Percentiles rank a stretch among this genome's conserved stretches.
Conservation (phyloP, 441 rosid genomes). For the Pelargonium myrrhifolium region DNA sequence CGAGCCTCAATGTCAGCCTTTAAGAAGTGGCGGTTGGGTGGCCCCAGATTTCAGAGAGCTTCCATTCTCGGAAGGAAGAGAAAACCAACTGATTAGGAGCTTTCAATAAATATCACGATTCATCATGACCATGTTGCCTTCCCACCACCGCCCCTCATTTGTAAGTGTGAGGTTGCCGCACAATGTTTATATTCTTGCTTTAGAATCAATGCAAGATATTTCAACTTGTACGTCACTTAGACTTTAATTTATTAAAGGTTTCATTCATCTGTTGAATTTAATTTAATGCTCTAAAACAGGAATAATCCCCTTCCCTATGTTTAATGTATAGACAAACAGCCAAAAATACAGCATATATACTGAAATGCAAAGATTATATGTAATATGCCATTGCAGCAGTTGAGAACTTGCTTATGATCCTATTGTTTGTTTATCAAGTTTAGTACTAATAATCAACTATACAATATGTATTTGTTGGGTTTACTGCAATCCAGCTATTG, state of each 20-base stretch:
- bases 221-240: not conserved
- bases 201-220: slow-evolving; percentile 1
- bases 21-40: slow-evolving; percentile 67
- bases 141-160: not conserved
- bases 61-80: slow-evolving; percentile 69
- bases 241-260: not conserved
- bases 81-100: slow-evolving; percentile 34
- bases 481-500: not conserved
- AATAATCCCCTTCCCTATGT: not conserved
- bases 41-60: slow-evolving; percentile 60
- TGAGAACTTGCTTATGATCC: not conserved
- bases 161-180: slow-evolving; percentile 5
- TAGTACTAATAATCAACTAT: no score
- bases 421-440: not conserved
- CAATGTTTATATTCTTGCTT: not conserved
- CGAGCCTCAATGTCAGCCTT: slow-evolving; percentile 54
- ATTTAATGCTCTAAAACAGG: not conserved
- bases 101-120: slow-evolving; percentile 2
- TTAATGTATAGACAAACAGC: not conserved
- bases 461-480: not conserved
- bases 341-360: not conserved
- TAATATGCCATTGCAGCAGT: no score
- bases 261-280: not conserved
- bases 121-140: not conserved
- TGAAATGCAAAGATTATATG: not conserved